phyloP scores from a whole-genome alignment of 495 filamentous ascomycete genomes.

The Penicillium chermesinum region DNA sequence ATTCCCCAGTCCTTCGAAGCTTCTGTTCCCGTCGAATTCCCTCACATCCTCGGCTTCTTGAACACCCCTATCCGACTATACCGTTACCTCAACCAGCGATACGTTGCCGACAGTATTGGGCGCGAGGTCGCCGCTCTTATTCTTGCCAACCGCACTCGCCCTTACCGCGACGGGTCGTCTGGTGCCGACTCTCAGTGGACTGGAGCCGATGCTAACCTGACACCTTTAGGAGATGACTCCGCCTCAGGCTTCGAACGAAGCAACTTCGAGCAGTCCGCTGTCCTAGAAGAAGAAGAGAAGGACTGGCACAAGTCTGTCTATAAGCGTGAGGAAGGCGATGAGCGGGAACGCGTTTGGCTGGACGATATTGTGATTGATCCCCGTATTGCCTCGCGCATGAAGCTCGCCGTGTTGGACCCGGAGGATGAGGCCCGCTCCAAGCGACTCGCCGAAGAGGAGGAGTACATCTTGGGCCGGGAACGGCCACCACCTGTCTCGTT shows the following conservation, averaged over 20 bases:
- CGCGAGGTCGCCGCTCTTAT: slow-evolving; percentile 84
- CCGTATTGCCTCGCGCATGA: slow-evolving; percentile 77
- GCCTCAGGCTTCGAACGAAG: slow-evolving; percentile 12
- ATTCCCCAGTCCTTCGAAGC: slow-evolving; percentile 61
- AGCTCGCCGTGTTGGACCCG: slow-evolving; percentile 55
- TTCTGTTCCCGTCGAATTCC: slow-evolving; percentile 67
- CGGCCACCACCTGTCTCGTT: slow-evolving; percentile 33
- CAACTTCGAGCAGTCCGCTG: slow-evolving; percentile 61
- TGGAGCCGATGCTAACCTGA: slow-evolving; percentile 28
- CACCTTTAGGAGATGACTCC: slow-evolving; percentile 15
- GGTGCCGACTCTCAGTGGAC: slow-evolving; percentile 21
- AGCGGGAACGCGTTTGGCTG: slow-evolving; percentile 66
- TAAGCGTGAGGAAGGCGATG: slow-evolving; percentile 49
- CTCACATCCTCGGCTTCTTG: slow-evolving; percentile 88
- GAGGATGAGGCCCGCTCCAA: slow-evolving; percentile 65
- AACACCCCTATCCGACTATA: slow-evolving; percentile 83
- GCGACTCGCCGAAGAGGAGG: slow-evolving; percentile 56
- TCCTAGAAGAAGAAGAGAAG: slow-evolving; percentile 70
- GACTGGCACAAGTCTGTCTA: slow-evolving; percentile 83
- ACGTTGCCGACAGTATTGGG: slow-evolving; percentile 80
- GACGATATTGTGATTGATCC: slow-evolving; percentile 72
- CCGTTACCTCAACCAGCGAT: slow-evolving; percentile 82
- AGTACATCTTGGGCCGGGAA: slow-evolving; percentile 59
- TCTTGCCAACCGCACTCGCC: slow-evolving; percentile 55
- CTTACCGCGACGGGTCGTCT: slow-evolving; percentile 33